These are phyloP conservation scores for Saxispiralis lemnorum DNA, from an alignment of 495 filamentous ascomycete genomes.

Conservation along the genomic window DNA sequence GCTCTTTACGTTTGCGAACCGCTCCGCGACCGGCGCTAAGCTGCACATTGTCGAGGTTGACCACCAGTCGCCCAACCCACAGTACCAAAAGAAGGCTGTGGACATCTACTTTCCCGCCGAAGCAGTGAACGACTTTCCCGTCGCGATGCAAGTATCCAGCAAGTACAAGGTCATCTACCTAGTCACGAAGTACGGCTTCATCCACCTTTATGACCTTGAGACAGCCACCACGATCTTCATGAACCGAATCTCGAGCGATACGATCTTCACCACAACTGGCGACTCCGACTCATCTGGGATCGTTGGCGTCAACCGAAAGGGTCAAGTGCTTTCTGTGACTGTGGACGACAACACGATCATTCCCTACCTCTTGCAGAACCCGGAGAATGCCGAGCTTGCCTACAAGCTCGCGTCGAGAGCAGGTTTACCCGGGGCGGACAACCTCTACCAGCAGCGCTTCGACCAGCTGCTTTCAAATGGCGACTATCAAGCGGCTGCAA, in stretches of 20 bases:
- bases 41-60: slow-evolving; percentile 97
- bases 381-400: slow-evolving; percentile 74
- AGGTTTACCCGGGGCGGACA: slow-evolving; percentile 84
- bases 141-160: slow-evolving; percentile 90
- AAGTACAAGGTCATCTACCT: slow-evolving; percentile 93
- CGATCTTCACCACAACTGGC: slow-evolving; percentile 82
- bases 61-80: slow-evolving; percentile 68
- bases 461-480: slow-evolving; percentile 60
- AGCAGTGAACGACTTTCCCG: slow-evolving; percentile 89
- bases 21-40: slow-evolving; percentile 74
- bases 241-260: slow-evolving; percentile 98
- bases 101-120: slow-evolving; percentile 95
- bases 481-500: slow-evolving; percentile 75
- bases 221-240: slow-evolving; percentile 97
- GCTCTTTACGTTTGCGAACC: slow-evolving; percentile 90
- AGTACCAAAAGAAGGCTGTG: slow-evolving; percentile 84
- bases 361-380: slow-evolving; percentile 85
- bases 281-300: slow-evolving; percentile 75
- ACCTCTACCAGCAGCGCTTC: slow-evolving; percentile 84
- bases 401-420: slow-evolving; percentile 90
- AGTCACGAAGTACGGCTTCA: slow-evolving; percentile 97
- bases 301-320: slow-evolving; percentile 91
- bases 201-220: slow-evolving; percentile 95
- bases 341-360: slow-evolving; percentile 83
- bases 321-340: slow-evolving; percentile 83